A percentile compares a stretch with the other conserved stretches of the same genome.
phyloP scores from a whole-genome alignment of 2,329 filamentous ascomycete species.

The Exophiala dermatitidis region DNA sequence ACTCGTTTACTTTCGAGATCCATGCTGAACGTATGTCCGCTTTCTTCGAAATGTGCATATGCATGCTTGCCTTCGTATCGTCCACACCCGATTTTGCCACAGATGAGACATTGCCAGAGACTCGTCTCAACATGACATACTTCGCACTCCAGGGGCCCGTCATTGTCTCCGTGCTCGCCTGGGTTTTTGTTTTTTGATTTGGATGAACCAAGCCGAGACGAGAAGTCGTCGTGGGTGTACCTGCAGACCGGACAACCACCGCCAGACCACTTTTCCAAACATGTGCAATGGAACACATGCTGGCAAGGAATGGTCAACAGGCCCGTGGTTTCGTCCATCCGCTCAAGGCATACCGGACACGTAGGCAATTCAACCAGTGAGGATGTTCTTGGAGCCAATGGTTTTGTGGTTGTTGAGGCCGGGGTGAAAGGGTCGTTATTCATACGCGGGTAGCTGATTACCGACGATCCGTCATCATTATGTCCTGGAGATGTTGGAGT shows the following conservation, averaged over 20 bases:
- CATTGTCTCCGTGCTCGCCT: constrained; percentile 50
- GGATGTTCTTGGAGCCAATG: constrained; percentile 67
- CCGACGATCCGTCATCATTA: constrained; percentile 27
- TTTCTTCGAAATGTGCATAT: constrained; percentile 86
- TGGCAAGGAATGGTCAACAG: constrained; percentile 94
- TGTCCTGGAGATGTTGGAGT: no score
- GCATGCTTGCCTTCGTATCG: constrained; percentile 91
- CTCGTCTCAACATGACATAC: constrained; percentile 74
- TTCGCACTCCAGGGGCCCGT: constrained; percentile 54
- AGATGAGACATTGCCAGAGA: constrained; percentile 92
- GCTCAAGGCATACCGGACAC: constrained; percentile 90
- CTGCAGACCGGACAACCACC: constrained; percentile 90
- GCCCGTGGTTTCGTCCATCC: constrained; percentile 96
- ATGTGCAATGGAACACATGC: constrained; percentile 95
- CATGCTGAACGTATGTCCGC: constrained; percentile 82
- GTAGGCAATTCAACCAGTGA: constrained; percentile 86
- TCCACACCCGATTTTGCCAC: constrained; percentile 85
- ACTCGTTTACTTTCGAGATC: constrained; percentile 91
- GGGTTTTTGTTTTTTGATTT: constrained; percentile 25
- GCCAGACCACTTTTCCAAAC: constrained; percentile 91
- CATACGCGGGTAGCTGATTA: constrained; percentile 52
- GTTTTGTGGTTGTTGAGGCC: constrained; percentile 49
- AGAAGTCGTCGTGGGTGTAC: constrained; percentile 63
- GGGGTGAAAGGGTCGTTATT: constrained; percentile 59
- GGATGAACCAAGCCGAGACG: constrained; percentile 27